Conservation (phyloP, 306 rosid genomes). For the Lotus japonicus region DNA sequence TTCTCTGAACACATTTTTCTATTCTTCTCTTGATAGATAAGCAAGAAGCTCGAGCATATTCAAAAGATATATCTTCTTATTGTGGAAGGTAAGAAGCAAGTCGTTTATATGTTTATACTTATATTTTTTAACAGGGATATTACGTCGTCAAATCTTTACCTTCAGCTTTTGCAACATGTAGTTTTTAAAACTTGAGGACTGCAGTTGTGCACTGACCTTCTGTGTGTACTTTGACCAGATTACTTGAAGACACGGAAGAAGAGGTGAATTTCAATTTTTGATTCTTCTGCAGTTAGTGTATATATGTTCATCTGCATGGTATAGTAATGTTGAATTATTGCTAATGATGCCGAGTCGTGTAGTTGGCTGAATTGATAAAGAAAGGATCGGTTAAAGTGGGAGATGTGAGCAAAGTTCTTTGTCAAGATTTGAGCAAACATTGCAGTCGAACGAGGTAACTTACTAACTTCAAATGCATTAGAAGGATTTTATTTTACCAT, state of each 20-base stretch:
- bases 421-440: conserved; percentile 84
- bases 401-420: conserved; percentile 78
- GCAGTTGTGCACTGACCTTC: conserved; percentile 33
- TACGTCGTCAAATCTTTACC: neutral
- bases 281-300: conserved; percentile 19
- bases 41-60: conserved; percentile 83
- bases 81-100: conserved; percentile 68
- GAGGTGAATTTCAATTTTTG: conserved; percentile 46
- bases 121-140: neutral
- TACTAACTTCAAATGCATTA: neutral
- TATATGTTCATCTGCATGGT: conserved; percentile 10
- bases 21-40: conserved; percentile 42
- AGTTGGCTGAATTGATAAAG: conserved; percentile 82
- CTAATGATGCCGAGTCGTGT: conserved; percentile 17
- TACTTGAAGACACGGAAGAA: conserved; percentile 91
- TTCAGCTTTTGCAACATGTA: conserved; percentile 20
- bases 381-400: conserved; percentile 72
- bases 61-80: conserved; percentile 80
- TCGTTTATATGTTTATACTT: neutral
- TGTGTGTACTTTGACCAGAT: conserved; percentile 45
- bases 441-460: conserved; percentile 63
- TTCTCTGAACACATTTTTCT: conserved; percentile 3
- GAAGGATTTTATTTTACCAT: neutral
- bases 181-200: conserved; percentile 1
- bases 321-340: neutral